Conservation (phyloP, 371 early-diverging fungal species). For the Mortierella sp. region DNA sequence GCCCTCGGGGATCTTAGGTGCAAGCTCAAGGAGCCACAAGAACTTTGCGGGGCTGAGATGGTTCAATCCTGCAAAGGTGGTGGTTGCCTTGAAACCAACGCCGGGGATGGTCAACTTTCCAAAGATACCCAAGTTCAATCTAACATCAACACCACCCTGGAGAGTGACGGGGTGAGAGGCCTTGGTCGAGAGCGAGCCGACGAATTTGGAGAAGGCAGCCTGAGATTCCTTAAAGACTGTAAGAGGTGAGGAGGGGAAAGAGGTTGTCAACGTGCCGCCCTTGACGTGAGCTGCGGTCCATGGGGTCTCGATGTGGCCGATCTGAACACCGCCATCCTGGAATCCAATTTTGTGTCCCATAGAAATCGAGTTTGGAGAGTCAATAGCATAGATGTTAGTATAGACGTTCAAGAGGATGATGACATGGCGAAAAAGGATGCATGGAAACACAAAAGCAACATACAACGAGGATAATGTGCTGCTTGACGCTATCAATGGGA, state of each 20-base stretch:
- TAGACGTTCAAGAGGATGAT: neutral
- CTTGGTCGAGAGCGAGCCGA: neutral
- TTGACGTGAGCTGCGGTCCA: neutral
- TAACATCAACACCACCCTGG: conserved; percentile 6
- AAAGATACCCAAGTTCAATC: neutral
- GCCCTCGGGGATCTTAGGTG: neutral
- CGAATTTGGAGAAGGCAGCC: conserved; percentile 10
- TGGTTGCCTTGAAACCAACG: conserved; percentile 2
- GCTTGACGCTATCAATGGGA: neutral
- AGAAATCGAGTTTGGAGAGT: neutral
- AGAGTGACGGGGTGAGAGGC: conserved; percentile 2
- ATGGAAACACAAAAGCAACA: neutral
- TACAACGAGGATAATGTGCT: conserved; percentile 8
- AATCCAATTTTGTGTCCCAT: neutral
- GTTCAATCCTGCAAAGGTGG: conserved; percentile 1
- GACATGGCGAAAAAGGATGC: no score
- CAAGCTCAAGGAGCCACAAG: neutral
- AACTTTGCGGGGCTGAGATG: neutral
- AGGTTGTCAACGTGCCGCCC: neutral
- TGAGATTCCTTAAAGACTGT: neutral
- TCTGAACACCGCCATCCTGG: conserved; percentile 13
- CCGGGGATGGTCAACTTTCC: conserved; percentile 2
- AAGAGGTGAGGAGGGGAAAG: neutral
- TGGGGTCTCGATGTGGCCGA: conserved; percentile 15
- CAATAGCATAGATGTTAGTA: neutral